A percentile compares a stretch with the other conserved stretches of the same genome.
These are phyloP conservation scores for Tetragonia tetragonoides DNA, from an alignment of 148 eudicot species.

Conservation along the genomic window DNA sequence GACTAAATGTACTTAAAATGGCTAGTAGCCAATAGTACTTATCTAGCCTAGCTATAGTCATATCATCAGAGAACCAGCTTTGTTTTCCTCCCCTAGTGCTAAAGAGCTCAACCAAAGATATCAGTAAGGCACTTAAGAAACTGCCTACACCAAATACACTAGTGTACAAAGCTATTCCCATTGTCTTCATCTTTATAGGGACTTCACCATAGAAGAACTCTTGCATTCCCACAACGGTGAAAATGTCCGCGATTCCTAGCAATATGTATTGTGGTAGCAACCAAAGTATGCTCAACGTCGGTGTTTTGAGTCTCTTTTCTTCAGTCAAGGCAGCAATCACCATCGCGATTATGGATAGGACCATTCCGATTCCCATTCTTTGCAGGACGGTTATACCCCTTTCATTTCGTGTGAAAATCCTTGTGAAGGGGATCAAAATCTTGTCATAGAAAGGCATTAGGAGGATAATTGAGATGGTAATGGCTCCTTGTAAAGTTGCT, in stretches of 20 bases:
- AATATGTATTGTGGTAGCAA: constrained; percentile 79
- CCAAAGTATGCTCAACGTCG: constrained; percentile 54
- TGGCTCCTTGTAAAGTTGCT: constrained; percentile 72
- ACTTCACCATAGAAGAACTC: constrained; percentile 85
- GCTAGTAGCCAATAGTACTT: constrained; percentile 90
- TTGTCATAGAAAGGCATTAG: constrained; percentile 82
- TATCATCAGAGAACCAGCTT: constrained; percentile 83
- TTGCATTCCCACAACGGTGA: constrained; percentile 91
- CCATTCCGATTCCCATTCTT: constrained; percentile 86
- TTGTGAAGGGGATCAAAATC: constrained; percentile 52
- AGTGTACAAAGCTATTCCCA: constrained; percentile 78
- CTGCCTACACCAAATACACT: constrained; percentile 90
- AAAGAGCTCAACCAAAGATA: constrained; percentile 49
- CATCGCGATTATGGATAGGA: constrained; percentile 77
- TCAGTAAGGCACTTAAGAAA: constrained; percentile 65
- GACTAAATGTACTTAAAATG: constrained; percentile 46
- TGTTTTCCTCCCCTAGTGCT: constrained; percentile 34
- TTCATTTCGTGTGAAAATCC: constrained; percentile 47
- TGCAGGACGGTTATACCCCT: constrained; percentile 70
- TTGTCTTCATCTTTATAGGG: constrained; percentile 69
- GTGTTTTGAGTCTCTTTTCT: constrained; percentile 45
- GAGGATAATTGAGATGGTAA: constrained; percentile 61
- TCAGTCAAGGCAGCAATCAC: constrained; percentile 69
- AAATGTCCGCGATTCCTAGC: constrained; percentile 78
- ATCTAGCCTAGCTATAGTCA: constrained; percentile 68